Base-by-base conservation (phyloP, 345 rosid genomes). In the Passiflora organensis region DNA sequence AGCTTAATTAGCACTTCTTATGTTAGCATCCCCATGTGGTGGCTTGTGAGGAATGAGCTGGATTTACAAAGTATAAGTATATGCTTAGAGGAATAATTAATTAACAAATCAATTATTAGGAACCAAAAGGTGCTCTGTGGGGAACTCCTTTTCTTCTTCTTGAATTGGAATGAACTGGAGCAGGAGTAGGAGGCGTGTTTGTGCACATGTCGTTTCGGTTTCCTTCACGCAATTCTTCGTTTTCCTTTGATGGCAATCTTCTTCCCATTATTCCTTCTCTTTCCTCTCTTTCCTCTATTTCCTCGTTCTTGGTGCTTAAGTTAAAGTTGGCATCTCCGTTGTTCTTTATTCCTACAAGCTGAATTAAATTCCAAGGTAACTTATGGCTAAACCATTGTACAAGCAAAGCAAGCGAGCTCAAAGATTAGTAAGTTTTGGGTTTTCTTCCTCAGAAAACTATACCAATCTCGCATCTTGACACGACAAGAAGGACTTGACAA, bases 121-220 rank as follows among this genome's bases (percentile, higher is more conserved):
- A 77, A 16, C 78, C 79, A 75, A 80, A 81, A 47, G 97, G 93
- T 49, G 97, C 90, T 58, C 97, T 75, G 32, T 69, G 95, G 56
- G 97, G 95, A 39, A 81, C 76, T 62, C 95, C 95, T 78, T 90
- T 90, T 68, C 97, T 81, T 65, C 97, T 77, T 43, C 93, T 84
- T 67, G 76, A 74, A 59, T 66, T 76, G 22, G 90, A 75, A 68
- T 72, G 76, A 52, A 71, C 77, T 50, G 78, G 76, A 57, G 81
- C 78, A 55, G 75, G 73, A 57, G 81, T 79, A 55, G 75, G 73
- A 70, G 72, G 82, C 64, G 81, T 78, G 68, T 73, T 55, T 45
- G 80, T 72, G 68, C 82, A 67, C 51, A 70, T 77, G 80, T 69
- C 84, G 71, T 78, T 70, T 63, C 80, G 72, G 66, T 76, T 63